Evolutionary conservation across 257 asterid species (phyloP).

Genomic region (Penstemon barbatus): DNA sequence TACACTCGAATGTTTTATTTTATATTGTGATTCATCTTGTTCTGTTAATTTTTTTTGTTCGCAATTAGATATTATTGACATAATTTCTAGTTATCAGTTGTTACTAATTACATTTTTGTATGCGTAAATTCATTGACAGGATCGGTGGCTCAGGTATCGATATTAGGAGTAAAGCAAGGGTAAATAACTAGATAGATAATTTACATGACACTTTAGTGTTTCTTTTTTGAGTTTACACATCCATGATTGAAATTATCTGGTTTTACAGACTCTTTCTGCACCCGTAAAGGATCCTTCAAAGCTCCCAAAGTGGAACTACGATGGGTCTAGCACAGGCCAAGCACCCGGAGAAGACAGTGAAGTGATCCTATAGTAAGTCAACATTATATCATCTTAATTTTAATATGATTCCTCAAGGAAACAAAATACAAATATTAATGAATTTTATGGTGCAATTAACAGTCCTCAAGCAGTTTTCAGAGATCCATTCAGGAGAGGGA

Average conservation of each 20-base stretch:
- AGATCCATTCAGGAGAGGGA: constrained; percentile 90
- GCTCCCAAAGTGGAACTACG: constrained; percentile 95
- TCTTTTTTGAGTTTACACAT: neutral
- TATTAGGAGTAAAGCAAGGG: constrained; percentile 92
- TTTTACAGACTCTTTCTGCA: constrained; percentile 64
- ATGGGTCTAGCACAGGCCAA: constrained; percentile 95
- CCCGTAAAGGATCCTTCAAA: constrained; percentile 64
- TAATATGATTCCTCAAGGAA: neutral
- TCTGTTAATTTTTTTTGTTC: neutral
- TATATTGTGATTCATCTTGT: neutral
- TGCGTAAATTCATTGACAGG: constrained; percentile 42
- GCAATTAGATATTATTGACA: neutral
- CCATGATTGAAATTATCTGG: neutral
- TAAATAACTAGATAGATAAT: constrained; percentile 29
- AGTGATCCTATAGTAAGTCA: constrained; percentile 80
- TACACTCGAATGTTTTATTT: neutral
- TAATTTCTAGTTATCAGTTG: neutral
- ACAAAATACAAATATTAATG: constrained; percentile 12
- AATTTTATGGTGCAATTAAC: constrained; percentile 23
- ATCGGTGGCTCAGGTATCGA: constrained; percentile 96
- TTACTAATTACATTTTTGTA: neutral
- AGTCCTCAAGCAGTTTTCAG: constrained; percentile 94
- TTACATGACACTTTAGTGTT: neutral
- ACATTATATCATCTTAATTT: neutral
- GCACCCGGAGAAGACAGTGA: constrained; percentile 97